Evolutionary conservation across 1,139 yeast genomes (phyloP).

Genomic region (Yamadazyma atlantica): DNA sequence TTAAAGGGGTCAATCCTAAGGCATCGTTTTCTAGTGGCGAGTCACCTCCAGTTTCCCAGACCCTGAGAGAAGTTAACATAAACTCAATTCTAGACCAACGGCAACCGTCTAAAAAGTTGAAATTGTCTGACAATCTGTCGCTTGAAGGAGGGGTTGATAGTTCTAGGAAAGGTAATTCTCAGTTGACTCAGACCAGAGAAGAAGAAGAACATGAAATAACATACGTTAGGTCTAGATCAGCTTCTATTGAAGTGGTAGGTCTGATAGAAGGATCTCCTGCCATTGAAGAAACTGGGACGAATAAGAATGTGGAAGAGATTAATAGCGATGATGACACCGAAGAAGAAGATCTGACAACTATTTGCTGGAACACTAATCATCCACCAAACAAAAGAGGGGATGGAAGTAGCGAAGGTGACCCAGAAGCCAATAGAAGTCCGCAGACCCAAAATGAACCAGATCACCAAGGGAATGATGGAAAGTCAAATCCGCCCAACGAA

Average conservation of each 20-base stretch:
- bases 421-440: not conserved
- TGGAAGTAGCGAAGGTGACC: not conserved
- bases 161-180: too few relatives aligned
- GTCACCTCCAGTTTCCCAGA: too few relatives aligned
- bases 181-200: too few relatives aligned
- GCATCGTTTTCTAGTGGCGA: not conserved
- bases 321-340: not conserved
- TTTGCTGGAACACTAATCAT: too few relatives aligned
- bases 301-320: not conserved
- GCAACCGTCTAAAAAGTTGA: conserved; percentile 11
- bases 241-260: not conserved
- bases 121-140: conserved; percentile 2
- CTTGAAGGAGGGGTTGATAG: not conserved
- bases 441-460: not conserved
- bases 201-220: not conserved
- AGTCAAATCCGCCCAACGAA: too few relatives aligned
- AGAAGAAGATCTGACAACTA: not conserved
- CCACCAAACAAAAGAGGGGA: not conserved
- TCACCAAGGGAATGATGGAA: too few relatives aligned
- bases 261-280: not conserved
- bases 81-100: conserved; percentile 6
- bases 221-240: not conserved
- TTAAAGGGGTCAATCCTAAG: too few relatives aligned
- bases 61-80: conserved; percentile 6
- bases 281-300: too few relatives aligned